Evolutionary conservation across 176 grass and related monocot species (phyloP).

Genomic region (Microstegium vimineum): DNA sequence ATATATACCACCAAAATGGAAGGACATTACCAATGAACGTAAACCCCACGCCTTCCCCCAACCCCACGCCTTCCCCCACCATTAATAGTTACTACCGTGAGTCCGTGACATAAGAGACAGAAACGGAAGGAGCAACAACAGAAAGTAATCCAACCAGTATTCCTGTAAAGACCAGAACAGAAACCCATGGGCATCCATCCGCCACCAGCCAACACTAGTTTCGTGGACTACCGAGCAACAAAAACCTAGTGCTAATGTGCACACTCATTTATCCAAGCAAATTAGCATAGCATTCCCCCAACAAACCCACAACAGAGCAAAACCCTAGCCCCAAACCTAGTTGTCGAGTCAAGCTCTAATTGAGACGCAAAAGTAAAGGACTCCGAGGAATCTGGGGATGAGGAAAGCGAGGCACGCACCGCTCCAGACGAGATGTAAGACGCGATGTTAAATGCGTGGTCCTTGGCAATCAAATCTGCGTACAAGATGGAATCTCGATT

Average conservation of each 20-base stretch:
- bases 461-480: slow-evolving; percentile 72
- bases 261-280: neutral
- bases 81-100: neutral
- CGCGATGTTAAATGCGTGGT: slow-evolving; percentile 64
- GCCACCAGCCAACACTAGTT: neutral
- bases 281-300: neutral
- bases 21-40: neutral
- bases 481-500: neutral
- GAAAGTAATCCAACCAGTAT: neutral
- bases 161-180: neutral
- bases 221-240: neutral
- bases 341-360: neutral
- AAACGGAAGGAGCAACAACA: neutral
- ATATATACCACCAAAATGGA: slow-evolving; percentile 11
- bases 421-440: slow-evolving; percentile 57
- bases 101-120: neutral
- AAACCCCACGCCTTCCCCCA: neutral
- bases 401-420: slow-evolving; percentile 26
- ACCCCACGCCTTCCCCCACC: neutral
- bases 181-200: neutral
- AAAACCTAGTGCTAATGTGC: neutral
- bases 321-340: slow-evolving; percentile 26
- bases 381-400: neutral
- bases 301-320: neutral
- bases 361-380: neutral